Evolutionary conservation across 345 rosid species (phyloP).

Genomic region (Linum trigynum): DNA sequence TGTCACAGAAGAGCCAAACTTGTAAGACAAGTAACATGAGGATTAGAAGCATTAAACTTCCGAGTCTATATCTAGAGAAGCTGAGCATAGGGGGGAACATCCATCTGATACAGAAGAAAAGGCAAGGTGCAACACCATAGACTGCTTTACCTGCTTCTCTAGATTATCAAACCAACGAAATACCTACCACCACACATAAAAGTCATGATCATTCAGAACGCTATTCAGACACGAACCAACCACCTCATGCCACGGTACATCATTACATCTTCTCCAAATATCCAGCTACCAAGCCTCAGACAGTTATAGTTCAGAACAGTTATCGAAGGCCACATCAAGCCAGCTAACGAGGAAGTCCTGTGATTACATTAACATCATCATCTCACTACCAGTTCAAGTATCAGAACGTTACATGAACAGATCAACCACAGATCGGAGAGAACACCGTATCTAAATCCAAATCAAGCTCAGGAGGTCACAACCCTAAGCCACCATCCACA

Average conservation of each 20-base stretch:
- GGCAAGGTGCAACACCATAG: conserved; percentile 20
- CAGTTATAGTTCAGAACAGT: not conserved
- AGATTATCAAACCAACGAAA: not conserved
- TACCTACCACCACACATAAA: not conserved
- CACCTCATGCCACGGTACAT: not conserved
- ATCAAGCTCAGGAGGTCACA: not conserved
- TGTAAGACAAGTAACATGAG: conserved; percentile 27
- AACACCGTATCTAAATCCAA: conserved; percentile 1
- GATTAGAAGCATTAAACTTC: conserved; percentile 40
- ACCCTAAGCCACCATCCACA: not conserved
- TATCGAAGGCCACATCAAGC: not conserved
- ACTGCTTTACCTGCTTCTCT: conserved; percentile 32
- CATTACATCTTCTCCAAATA: not conserved
- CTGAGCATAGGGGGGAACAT: conserved; percentile 19
- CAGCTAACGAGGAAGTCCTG: not conserved
- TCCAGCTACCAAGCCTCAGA: not conserved
- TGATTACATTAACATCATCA: not conserved
- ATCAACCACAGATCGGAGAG: conserved; percentile 23
- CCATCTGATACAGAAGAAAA: conserved; percentile 17
- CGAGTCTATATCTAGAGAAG: conserved; percentile 36
- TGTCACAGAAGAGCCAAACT: conserved; percentile 59
- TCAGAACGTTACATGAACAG: not conserved
- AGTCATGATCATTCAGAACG: not conserved
- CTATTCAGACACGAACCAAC: not conserved
- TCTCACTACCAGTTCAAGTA: not conserved